A percentile compares a stretch with the other conserved stretches of the same genome.
These are phyloP conservation scores for Colletotrichum cordylinicola DNA, from an alignment of 2,329 filamentous ascomycete species.

Conservation along the genomic window DNA sequence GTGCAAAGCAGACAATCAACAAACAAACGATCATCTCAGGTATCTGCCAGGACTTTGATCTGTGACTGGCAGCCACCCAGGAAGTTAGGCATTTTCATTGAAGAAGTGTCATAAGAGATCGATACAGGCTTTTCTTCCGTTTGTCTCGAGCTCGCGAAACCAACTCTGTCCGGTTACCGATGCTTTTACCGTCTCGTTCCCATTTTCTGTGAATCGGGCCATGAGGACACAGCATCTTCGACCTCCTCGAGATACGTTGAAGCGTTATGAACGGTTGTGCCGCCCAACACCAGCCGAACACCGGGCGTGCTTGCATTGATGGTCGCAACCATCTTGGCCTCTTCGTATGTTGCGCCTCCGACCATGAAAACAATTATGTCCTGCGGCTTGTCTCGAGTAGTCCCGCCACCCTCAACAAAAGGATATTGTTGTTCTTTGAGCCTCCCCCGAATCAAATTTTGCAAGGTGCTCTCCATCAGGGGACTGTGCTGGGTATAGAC, in stretches of 20 bases:
- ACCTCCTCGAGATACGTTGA: constrained; percentile 89
- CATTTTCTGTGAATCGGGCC: constrained; percentile 70
- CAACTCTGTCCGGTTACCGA: not conserved
- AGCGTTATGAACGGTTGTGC: constrained; percentile 88
- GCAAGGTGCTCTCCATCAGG: constrained; percentile 82
- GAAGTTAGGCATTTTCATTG: not conserved
- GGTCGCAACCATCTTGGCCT: constrained; percentile 94
- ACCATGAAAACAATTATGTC: constrained; percentile 96
- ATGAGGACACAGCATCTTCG: constrained; percentile 83
- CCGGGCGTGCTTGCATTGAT: constrained; percentile 92
- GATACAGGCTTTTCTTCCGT: not conserved
- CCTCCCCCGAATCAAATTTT: constrained; percentile 91
- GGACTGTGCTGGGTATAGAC: constrained; percentile 98
- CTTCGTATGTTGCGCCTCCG: constrained; percentile 93
- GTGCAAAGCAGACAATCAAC: not conserved
- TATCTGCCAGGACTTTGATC: not conserved
- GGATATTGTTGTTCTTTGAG: constrained; percentile 88
- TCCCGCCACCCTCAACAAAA: constrained; percentile 86
- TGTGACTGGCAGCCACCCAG: not conserved
- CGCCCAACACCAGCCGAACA: constrained; percentile 86
- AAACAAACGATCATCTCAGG: not conserved
- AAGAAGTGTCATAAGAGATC: not conserved
- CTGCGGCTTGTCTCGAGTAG: constrained; percentile 93
- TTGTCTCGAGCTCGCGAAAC: not conserved
- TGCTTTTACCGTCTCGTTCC: constrained; percentile 26